Conservation (phyloP, 768 basidiomycete genomes). For the Kondoa malvinella region DNA sequence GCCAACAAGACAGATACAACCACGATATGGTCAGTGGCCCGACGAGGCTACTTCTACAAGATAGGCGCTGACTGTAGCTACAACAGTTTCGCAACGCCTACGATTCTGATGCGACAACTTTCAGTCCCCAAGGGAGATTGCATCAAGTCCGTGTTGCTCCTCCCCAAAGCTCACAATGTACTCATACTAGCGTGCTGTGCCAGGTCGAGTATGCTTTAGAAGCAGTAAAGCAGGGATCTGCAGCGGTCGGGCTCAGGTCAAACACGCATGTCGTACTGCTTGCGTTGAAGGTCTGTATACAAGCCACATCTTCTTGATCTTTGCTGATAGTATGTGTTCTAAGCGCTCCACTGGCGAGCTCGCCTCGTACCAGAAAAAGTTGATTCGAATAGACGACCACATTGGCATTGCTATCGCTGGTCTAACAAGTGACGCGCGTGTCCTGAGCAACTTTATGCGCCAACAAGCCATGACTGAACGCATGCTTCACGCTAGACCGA, state of each 20-base stretch:
- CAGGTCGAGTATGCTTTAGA: constrained; percentile 58
- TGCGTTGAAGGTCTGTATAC: constrained; percentile 57
- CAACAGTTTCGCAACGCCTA: no score
- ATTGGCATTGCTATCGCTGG: constrained; percentile 99
- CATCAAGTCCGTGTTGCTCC: constrained; percentile 37
- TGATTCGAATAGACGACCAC: constrained; percentile 98
- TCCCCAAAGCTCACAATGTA: background rate
- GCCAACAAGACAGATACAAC: no score
- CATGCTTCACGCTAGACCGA: constrained; percentile 87
- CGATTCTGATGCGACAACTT: constrained; percentile 50
- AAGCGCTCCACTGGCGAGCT: constrained; percentile 89
- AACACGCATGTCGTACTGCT: constrained; percentile 86
- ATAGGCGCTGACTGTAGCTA: no score
- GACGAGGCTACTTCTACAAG: no score
- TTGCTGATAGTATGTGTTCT: background rate
- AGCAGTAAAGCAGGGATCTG: constrained; percentile 98
- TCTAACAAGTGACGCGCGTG: constrained; percentile 94
- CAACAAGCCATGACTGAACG: constrained; percentile 91
- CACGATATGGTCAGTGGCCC: no score
- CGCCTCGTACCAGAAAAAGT: constrained; percentile 99
- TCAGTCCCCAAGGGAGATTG: constrained; percentile 86
- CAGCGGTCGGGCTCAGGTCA: constrained; percentile 88
- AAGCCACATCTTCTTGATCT: background rate
- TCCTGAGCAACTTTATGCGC: constrained; percentile 96
- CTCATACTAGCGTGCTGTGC: constrained; percentile 45